phyloP scores from a whole-genome alignment of 73 alveolate genomes.

The Paramecium sonneborni region DNA sequence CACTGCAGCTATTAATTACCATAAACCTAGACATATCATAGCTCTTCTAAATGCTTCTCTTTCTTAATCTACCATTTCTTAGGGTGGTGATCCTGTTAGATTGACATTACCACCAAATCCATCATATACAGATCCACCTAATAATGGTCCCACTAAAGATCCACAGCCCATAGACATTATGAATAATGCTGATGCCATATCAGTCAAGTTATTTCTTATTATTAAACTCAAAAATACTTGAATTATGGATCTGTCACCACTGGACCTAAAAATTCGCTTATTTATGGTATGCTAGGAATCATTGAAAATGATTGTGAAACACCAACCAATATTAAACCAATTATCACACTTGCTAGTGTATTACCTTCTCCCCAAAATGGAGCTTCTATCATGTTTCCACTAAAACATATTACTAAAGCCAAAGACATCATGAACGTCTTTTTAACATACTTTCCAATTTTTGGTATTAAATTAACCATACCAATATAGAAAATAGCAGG shows the following conservation, averaged over 20 bases:
- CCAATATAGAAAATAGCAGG: conserved; percentile 43
- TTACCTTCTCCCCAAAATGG: conserved; percentile 56
- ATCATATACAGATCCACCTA: conserved; percentile 52
- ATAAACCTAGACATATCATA: neutral
- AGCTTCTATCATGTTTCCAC: conserved; percentile 52
- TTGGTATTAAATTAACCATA: conserved; percentile 33
- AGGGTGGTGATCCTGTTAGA: neutral
- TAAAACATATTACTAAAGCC: neutral
- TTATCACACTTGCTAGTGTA: neutral
- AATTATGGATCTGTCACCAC: conserved; percentile 41
- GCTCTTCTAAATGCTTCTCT: conserved; percentile 6
- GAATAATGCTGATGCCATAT: conserved; percentile 53
- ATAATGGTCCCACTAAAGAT: conserved; percentile 4
- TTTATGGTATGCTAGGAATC: conserved; percentile 36
- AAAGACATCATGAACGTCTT: conserved; percentile 41
- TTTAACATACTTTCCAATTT: neutral
- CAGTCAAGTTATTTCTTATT: conserved; percentile 18
- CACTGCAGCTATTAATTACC: conserved; percentile 1
- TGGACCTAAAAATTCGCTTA: conserved; percentile 40
- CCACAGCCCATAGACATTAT: conserved; percentile 56
- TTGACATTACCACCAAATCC: conserved; percentile 46
- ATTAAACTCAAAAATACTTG: neutral
- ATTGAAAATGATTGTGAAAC: neutral
- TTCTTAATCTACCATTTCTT: neutral
- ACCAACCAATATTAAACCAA: conserved; percentile 47